Conservation (phyloP, 1,139 yeast species). For the Entelexis paramagnoliae region DNA sequence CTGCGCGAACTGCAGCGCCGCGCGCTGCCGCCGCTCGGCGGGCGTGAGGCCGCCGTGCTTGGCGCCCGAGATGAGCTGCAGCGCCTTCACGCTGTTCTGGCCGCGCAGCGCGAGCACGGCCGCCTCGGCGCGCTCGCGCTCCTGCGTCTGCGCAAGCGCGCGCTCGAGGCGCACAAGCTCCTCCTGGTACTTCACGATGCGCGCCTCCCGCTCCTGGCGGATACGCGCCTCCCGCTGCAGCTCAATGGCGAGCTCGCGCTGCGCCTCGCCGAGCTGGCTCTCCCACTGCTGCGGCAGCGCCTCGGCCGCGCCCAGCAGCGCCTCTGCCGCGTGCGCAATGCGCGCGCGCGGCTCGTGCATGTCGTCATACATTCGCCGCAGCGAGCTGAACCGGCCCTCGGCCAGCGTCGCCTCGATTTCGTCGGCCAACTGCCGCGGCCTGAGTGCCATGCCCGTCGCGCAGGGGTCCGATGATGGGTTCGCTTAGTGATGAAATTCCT, state of each 20-base stretch:
- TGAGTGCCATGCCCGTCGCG: background rate
- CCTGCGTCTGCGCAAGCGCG: background rate
- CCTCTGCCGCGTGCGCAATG: background rate
- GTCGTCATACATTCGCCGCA: background rate
- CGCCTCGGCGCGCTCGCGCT: constrained; percentile 4
- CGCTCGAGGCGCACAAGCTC: background rate
- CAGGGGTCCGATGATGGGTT: background rate
- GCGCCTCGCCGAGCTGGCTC: background rate
- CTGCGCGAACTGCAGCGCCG: constrained; percentile 1
- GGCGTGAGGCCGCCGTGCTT: background rate
- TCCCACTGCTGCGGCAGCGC: constrained; percentile 3
- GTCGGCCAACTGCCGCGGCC: constrained; percentile 8
- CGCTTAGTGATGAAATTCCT: background rate
- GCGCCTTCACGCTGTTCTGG: background rate
- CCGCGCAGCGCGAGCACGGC: background rate
- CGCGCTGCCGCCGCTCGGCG: background rate
- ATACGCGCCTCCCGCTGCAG: background rate
- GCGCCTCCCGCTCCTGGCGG: background rate
- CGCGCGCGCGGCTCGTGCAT: constrained; percentile 1
- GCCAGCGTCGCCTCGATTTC: constrained; percentile 4
- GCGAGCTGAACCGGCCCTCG: constrained; percentile 2
- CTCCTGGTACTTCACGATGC: background rate
- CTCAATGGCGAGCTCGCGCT: constrained; percentile 3
- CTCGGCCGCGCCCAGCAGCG: background rate
- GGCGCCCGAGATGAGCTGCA: background rate